phyloP scores from a whole-genome alignment of 2,329 filamentous ascomycete genomes.

The Microascus cirrosus region DNA sequence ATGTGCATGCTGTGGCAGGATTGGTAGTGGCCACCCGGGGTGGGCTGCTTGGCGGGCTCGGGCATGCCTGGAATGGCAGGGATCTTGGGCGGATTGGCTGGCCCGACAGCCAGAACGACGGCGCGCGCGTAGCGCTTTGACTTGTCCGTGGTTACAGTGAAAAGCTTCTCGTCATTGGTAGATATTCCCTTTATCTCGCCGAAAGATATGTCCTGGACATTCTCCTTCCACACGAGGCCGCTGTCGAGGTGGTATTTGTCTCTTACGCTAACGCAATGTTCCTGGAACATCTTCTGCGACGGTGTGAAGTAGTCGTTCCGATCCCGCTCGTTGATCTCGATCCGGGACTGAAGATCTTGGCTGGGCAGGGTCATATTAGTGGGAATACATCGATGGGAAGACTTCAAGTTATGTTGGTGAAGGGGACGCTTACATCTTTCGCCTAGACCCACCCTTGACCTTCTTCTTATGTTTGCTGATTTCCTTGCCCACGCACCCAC shows the following conservation, averaged over 20 bases:
- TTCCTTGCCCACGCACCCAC: constrained; percentile 67
- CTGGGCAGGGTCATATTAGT: not conserved
- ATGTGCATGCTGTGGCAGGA: constrained; percentile 57
- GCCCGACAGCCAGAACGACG: constrained; percentile 61
- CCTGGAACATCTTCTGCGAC: constrained; percentile 47
- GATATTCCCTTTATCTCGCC: constrained; percentile 32
- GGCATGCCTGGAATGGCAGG: constrained; percentile 25
- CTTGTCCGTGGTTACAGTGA: constrained; percentile 50
- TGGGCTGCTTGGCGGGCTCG: constrained; percentile 2
- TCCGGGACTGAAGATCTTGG: constrained; percentile 8
- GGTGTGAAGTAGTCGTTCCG: constrained; percentile 61
- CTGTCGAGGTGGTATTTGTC: constrained; percentile 35
- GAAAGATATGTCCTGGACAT: constrained; percentile 51
- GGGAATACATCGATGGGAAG: not conserved
- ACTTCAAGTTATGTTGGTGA: too few relatives aligned
- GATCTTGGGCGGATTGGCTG: constrained; percentile 47
- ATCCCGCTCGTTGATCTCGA: constrained; percentile 54
- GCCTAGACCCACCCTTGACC: constrained; percentile 33
- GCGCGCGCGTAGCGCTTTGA: constrained; percentile 43
- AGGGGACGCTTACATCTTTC: constrained; percentile 16
- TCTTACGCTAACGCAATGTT: constrained; percentile 48
- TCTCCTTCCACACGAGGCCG: constrained; percentile 48
- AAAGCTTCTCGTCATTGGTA: constrained; percentile 41
- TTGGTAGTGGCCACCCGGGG: constrained; percentile 16
- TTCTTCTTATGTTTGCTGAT: constrained; percentile 72